Evolutionary conservation across 2,329 filamentous ascomycete species (phyloP).

Genomic region (Fusarium armeniacum): DNA sequence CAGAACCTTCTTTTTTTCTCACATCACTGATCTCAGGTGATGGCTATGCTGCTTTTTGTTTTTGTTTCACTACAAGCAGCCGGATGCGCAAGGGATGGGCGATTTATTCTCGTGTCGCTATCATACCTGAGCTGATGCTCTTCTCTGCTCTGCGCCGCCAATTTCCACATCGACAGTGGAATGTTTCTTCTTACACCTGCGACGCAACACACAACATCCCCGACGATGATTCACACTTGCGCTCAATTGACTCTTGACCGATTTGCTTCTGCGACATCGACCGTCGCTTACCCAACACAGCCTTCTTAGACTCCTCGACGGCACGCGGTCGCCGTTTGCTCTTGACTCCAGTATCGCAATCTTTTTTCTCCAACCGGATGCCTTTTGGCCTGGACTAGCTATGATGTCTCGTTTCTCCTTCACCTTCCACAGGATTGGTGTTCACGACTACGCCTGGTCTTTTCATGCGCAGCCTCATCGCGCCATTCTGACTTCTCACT

Average conservation of each 20-base stretch:
- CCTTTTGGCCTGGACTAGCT: not conserved
- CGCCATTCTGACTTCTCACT: not conserved
- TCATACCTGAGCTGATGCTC: conserved; percentile 7
- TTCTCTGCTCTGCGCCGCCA: conserved; percentile 1
- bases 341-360: not conserved
- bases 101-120: conserved; percentile 3
- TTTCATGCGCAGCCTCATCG: no score
- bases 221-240: not conserved
- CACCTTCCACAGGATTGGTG: not conserved
- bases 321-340: not conserved
- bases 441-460: not conserved
- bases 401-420: not conserved
- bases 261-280: not conserved
- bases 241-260: not conserved
- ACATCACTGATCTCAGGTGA: conserved; percentile 1
- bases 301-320: not conserved
- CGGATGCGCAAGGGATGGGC: conserved; percentile 1
- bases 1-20: conserved; percentile 11
- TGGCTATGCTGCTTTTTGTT: conserved; percentile 1
- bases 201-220: not conserved
- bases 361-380: not conserved
- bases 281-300: not conserved
- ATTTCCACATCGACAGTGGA: not conserved
- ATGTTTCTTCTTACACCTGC: not conserved
- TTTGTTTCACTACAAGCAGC: not conserved